These are phyloP conservation scores for Cydonia oblonga DNA, from an alignment of 331 rosid species.

Conservation along the genomic window DNA sequence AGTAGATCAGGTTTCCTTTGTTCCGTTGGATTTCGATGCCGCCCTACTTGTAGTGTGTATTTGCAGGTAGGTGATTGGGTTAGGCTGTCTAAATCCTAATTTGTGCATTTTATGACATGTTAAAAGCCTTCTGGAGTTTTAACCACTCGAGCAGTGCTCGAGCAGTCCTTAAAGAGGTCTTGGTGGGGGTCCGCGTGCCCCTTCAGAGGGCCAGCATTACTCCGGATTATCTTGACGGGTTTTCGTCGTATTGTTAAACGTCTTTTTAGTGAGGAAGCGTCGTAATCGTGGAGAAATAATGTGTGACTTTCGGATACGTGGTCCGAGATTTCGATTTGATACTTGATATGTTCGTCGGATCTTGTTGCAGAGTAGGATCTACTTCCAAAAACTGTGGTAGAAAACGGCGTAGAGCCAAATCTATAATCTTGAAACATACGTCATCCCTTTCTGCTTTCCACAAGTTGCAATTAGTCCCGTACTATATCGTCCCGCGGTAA, in stretches of 20 bases:
- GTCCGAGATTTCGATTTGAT: not conserved
- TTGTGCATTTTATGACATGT: not conserved
- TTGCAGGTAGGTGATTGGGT: not conserved
- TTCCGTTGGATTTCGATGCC: not conserved
- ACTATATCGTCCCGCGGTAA: not conserved
- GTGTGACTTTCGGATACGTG: not conserved
- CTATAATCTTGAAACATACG: not conserved
- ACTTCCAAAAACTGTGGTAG: not conserved
- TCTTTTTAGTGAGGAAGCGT: not conserved
- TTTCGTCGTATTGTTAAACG: too few relatives aligned
- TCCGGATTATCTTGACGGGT: not conserved
- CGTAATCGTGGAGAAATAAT: not conserved
- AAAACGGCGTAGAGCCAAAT: not conserved
- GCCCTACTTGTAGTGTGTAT: not conserved
- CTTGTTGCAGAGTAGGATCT: not conserved
- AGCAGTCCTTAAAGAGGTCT: not conserved
- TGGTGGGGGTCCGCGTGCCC: not conserved
- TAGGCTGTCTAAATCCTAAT: not conserved
- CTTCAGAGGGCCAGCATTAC: not conserved
- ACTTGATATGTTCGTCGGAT: too few relatives aligned
- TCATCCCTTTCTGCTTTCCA: not conserved
- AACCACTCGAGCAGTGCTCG: not conserved
- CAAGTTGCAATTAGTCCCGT: not conserved
- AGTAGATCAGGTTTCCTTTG: not conserved
- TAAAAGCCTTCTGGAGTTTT: too few relatives aligned